Conservation (phyloP, 139 green algal genomes). For the Tetraselmis chui region DNA sequence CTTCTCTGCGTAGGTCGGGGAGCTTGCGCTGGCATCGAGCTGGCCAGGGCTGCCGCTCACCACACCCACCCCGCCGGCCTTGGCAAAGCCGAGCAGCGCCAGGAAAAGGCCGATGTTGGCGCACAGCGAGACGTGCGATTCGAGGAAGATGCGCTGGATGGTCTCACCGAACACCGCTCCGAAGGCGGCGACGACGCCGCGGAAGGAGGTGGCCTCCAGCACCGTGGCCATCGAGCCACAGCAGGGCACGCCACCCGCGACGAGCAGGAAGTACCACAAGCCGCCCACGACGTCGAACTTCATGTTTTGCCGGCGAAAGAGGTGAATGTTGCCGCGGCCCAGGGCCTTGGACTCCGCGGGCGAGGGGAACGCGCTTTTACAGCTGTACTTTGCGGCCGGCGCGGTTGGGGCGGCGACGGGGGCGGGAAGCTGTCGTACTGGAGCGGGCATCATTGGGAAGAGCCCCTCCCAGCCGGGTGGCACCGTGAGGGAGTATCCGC, state of each 20-base stretch:
- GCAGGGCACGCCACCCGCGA: conserved; percentile 59
- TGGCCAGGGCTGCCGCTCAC: neutral
- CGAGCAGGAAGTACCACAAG: conserved; percentile 74
- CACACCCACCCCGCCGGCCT: conserved; percentile 46
- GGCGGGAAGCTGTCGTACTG: neutral
- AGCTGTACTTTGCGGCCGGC: conserved; percentile 57
- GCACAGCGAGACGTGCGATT: conserved; percentile 50
- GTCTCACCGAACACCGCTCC: conserved; percentile 16
- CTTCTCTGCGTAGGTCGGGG: neutral
- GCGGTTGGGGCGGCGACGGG: neutral
- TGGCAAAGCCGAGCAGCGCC: conserved; percentile 42
- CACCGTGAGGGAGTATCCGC: neutral
- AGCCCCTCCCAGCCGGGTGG: neutral
- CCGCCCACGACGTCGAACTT: conserved; percentile 83
- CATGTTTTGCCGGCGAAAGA: conserved; percentile 54
- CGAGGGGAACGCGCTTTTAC: conserved; percentile 50
- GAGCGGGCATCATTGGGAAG: neutral
- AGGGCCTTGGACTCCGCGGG: conserved; percentile 39
- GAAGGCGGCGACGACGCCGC: conserved; percentile 10
- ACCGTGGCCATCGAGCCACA: conserved; percentile 42
- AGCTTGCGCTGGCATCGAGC: no score
- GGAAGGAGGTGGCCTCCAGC: conserved; percentile 38
- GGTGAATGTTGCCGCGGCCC: conserved; percentile 65
- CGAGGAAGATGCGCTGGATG: conserved; percentile 36
- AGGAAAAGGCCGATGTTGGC: conserved; percentile 33